A percentile compares a stretch with the other conserved stretches of the same genome.
These are phyloP conservation scores for Entrophospora sp. DNA, from an alignment of 192 early-diverging fungal genomes.

Conservation along the genomic window DNA sequence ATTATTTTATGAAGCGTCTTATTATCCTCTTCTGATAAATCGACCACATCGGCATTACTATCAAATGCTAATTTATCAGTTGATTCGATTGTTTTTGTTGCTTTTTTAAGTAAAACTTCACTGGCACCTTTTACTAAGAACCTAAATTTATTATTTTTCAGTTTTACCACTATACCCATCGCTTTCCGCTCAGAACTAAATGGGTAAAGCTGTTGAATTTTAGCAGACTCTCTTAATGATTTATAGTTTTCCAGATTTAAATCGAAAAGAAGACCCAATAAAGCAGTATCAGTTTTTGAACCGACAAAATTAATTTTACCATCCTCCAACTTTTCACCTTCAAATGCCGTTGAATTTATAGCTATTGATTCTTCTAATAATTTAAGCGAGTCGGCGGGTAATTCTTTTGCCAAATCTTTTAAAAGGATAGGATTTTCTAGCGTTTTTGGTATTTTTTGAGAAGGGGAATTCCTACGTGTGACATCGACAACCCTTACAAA, in stretches of 20 bases:
- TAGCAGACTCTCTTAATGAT: constrained; percentile 47
- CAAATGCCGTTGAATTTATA: constrained; percentile 77
- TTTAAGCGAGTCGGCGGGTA: constrained; percentile 33
- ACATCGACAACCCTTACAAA: constrained; percentile 32
- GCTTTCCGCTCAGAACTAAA: constrained; percentile 90
- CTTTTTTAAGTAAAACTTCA: constrained; percentile 81
- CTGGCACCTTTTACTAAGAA: constrained; percentile 92
- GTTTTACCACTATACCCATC: constrained; percentile 69
- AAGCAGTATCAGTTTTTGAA: constrained; percentile 90
- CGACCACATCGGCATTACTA: constrained; percentile 4
- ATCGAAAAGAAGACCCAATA: constrained; percentile 68
- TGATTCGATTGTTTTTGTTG: no score
- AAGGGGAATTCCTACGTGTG: no score
- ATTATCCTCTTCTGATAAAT: constrained; percentile 25
- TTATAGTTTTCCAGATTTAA: constrained; percentile 55
- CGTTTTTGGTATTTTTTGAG: no score
- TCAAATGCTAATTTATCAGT: no score
- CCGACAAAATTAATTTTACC: constrained; percentile 60
- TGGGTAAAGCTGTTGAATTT: constrained; percentile 70
- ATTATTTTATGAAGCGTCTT: constrained; percentile 45
- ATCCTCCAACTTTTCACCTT: constrained; percentile 33
- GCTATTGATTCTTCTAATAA: constrained; percentile 64
- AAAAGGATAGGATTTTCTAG: constrained; percentile 25
- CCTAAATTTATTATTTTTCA: constrained; percentile 42
- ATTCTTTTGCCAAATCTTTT: constrained; percentile 35